Base-by-base conservation (phyloP, 306 rosid species). In the Cucurbita argyrosperma region DNA sequence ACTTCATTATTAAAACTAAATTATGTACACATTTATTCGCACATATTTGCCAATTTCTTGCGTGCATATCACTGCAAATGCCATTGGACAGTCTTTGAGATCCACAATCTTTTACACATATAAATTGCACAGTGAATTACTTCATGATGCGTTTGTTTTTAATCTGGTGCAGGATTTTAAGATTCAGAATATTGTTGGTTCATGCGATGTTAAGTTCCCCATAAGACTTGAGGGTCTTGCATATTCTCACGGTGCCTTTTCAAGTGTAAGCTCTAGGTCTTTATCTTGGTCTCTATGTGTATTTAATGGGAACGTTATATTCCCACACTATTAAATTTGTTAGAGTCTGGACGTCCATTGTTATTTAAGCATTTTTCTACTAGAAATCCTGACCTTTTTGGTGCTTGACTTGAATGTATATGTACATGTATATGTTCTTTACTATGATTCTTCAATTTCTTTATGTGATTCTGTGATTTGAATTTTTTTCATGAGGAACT, bases 201-300 rank as follows among this genome's bases (percentile, higher is more conserved):
- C 96, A 8, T 89, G 97, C 75, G 98, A 90, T 77, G 97, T 93
- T 46, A 90, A 93, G 86, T 93, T 93, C 66, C 96, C 97, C 50
- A 93, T 93, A 49, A 84, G 98, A 79, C 89, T 93, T 5, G 98
- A 90, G 85, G 98, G 94, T 61, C 94, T 93, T 83, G 89, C 90
- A 11, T 89, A 86, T 81, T 93, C 98, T 30, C 97, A 93, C 52
- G 85, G 90, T 79, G 94, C 96, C 74, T 93, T 93, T 83, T 90
- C 96, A 50, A 89, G 96, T 80, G 98, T 90, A 76, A 87, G 97
- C 81, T 67, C 9, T 51, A 38, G 74, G 45, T 74, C 52, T 63
- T 40, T 30, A 15, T 70, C 78, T 47, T 64, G 1, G 11, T 47
- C n/a, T 62, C 10, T 14, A 4, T 53, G 30, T 52, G 18, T 53